phyloP scores from a whole-genome alignment of 352 stramenopile species.

The Globisporangium nagaii region DNA sequence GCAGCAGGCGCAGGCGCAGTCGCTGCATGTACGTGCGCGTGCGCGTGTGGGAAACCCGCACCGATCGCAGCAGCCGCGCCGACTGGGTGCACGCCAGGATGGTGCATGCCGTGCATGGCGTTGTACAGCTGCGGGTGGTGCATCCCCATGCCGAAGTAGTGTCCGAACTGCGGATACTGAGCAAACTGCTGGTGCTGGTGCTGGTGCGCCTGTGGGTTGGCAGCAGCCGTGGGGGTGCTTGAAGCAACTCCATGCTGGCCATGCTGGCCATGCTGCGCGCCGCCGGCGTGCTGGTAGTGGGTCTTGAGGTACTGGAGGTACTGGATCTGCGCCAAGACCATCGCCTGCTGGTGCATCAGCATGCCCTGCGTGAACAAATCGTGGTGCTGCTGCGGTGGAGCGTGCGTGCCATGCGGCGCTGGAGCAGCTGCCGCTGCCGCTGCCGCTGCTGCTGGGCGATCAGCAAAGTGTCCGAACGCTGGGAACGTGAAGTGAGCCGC shows the following conservation, averaged over 20 bases:
- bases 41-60: neutral
- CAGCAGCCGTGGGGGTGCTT: neutral
- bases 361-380: conserved; percentile 55
- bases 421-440: neutral
- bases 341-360: conserved; percentile 74
- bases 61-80: neutral
- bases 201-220: conserved; percentile 1
- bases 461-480: conserved; percentile 5
- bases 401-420: neutral
- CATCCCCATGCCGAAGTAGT: conserved; percentile 27
- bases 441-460: conserved; percentile 11
- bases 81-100: conserved; percentile 2
- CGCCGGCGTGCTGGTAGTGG: conserved; percentile 23
- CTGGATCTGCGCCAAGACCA: conserved; percentile 77
- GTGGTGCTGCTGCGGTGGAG: conserved; percentile 21
- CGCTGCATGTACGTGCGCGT: neutral
- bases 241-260: neutral
- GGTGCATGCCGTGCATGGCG: conserved; percentile 9
- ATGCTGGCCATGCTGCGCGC: neutral
- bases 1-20: neutral
- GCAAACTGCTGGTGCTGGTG: conserved; percentile 9
- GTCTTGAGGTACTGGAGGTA: conserved; percentile 66
- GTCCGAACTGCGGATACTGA: conserved; percentile 17
- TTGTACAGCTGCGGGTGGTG: conserved; percentile 5
- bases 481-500: conserved; percentile 2